A percentile compares a stretch with the other conserved stretches of the same genome.
Conservation (phyloP, 176 grass and related monocot genomes). For the Aegilops umbellulata region DNA sequence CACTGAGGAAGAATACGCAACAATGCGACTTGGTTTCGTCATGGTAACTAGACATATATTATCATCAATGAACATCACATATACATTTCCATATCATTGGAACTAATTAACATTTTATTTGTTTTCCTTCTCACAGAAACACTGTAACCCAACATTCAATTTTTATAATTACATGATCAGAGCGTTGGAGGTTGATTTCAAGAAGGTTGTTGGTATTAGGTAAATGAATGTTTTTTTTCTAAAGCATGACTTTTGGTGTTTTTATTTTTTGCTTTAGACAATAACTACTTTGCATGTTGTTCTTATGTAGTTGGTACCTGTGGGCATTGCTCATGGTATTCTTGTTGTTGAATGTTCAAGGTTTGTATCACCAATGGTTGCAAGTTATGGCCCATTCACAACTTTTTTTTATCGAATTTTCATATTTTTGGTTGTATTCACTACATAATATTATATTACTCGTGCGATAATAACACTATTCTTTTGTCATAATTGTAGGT, state of each 20-base stretch:
- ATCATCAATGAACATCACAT: background rate
- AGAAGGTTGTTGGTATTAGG: slow-evolving; percentile 90
- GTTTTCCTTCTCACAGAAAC: slow-evolving; percentile 39
- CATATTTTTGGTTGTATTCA: background rate
- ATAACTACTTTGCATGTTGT: background rate
- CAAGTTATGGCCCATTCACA: background rate
- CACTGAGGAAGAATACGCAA: slow-evolving; percentile 66
- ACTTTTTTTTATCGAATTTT: background rate
- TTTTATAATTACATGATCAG: slow-evolving; percentile 92
- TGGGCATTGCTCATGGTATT: slow-evolving; percentile 84
- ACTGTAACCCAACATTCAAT: slow-evolving; percentile 74
- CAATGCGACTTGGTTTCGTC: slow-evolving; percentile 83
- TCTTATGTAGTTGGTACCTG: slow-evolving; percentile 74
- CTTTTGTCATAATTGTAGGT: slow-evolving; percentile 20
- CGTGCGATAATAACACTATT: background rate
- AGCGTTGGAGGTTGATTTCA: slow-evolving; percentile 77
- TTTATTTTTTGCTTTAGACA: background rate
- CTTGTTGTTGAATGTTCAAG: slow-evolving; percentile 75
- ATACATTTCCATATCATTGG: background rate
- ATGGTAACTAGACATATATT: slow-evolving; percentile 37
- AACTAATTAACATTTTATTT: background rate
- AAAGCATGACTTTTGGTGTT: background rate
- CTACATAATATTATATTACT: background rate
- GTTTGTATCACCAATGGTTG: slow-evolving; percentile 17
- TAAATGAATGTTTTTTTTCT: slow-evolving; percentile 11